A percentile compares a stretch with the other conserved stretches of the same genome.
Evolutionary conservation across 1,284 basidiomycete species (phyloP).

Genomic region (Xerocomus minutiporus): DNA sequence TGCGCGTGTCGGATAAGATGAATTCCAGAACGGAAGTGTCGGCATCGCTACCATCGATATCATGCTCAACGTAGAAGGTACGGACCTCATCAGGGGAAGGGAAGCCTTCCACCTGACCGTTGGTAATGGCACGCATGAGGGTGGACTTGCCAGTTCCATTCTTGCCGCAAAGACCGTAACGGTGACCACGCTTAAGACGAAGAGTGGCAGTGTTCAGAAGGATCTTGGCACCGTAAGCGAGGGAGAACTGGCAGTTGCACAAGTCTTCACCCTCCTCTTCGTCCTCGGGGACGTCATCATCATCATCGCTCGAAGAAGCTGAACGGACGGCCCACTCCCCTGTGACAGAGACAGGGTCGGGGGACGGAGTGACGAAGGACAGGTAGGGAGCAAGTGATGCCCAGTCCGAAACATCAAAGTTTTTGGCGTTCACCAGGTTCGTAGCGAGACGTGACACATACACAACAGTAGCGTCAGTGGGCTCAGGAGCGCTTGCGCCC

Average conservation of each 20-base stretch:
- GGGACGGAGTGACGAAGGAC: constrained; percentile 58
- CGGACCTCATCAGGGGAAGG: constrained; percentile 93
- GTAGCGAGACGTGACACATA: constrained; percentile 81
- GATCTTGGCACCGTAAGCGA: constrained; percentile 98
- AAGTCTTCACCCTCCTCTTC: constrained; percentile 97
- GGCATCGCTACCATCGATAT: constrained; percentile 93
- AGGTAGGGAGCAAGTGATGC: constrained; percentile 79
- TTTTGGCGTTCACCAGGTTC: constrained; percentile 84
- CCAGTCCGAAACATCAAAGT: constrained; percentile 90
- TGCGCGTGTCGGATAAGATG: constrained; percentile 83
- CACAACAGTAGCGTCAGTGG: constrained; percentile 56
- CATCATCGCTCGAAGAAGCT: constrained; percentile 73
- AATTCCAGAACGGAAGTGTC: constrained; percentile 89
- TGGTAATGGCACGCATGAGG: constrained; percentile 95
- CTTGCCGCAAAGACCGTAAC: constrained; percentile 96
- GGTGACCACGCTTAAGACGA: constrained; percentile 97
- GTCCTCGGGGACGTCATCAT: constrained; percentile 71
- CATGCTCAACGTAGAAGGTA: constrained; percentile 99
- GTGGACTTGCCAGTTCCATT: constrained; percentile 99
- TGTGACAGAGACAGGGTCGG: constrained; percentile 66
- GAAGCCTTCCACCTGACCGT: constrained; percentile 97
- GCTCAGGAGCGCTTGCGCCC: constrained; percentile 54
- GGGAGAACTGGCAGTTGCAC: constrained; percentile 97
- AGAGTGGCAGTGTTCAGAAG: constrained; percentile 93
- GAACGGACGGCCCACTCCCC: constrained; percentile 88